Evolutionary conservation across 2,329 filamentous ascomycete genomes (phyloP), one percentile per base, ranked within the genome.

Genomic region (Eurotiales sp.): DNA sequence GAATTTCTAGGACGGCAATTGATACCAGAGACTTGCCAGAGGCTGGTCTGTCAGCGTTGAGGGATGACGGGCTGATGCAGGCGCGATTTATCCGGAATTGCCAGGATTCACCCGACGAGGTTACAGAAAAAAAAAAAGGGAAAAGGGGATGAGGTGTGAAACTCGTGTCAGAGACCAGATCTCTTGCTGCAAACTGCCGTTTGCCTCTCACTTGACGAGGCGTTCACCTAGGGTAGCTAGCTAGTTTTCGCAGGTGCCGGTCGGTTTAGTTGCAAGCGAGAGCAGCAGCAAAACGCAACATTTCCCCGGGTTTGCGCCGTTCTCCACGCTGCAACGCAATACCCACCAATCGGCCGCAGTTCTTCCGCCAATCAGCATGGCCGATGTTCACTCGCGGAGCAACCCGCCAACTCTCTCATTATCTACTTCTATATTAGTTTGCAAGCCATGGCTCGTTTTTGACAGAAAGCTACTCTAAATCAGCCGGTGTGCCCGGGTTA

Each of bases 301-400:
- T 43, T 50, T 50, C 47, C 47, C 39, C 46, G 46, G 46, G 46
- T 42, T 50, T 45, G 15, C 34, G 22, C 27, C 37, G 22, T 25
- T 19, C 27, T 34, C 29, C 39, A 19, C 45, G 21, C 17, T 47
- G 34, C 14, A n/a, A 30, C 4, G 5, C 34, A n/a, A 7, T 40
- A 15, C 45, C 47, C 47, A 50, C 47, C 47, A 50, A 43, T 42
- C 47, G 47, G 47, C n/a, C 19, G 25, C 8, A 50, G 21, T 50
- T 50, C 7, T 50, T 50, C 47, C 47, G 47, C 47, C 47, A 50
- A 50, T 50, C 47, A 34, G 25, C 27, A 12, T n/a, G 8, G 11
- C 4, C 7, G 7, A 8, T n/a, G n/a, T 17, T 27, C 22, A 10
- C 8, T 39, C 29, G 32, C 19, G 19, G 15, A 17, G n/a, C n/a